Percentiles rank a stretch among this genome's conserved stretches.
phyloP scores from a whole-genome alignment of 192 early-diverging fungal genomes.

The Coemansia sp. region DNA sequence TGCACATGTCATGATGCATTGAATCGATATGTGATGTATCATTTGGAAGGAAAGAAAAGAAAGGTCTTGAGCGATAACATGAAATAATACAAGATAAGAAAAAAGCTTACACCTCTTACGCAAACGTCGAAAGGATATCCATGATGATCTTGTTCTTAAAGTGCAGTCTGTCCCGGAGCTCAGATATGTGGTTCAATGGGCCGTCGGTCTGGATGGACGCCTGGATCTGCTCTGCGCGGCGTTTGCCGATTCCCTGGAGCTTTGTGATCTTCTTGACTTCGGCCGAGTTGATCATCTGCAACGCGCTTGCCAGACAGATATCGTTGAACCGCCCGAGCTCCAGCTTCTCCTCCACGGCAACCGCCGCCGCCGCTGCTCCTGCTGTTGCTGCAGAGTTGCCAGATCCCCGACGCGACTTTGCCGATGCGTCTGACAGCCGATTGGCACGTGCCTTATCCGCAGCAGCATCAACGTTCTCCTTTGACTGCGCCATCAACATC shows the following conservation, averaged over 20 bases:
- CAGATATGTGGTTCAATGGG: conserved; percentile 37
- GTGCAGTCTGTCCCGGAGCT: conserved; percentile 38
- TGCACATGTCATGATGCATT: no score
- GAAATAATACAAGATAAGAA: conserved; percentile 5
- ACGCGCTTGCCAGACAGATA: conserved; percentile 46
- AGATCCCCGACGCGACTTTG: not conserved
- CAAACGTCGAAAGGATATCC: conserved; percentile 51
- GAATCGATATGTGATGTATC: no score
- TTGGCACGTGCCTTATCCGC: not conserved
- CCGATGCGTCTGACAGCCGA: not conserved
- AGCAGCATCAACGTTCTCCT: not conserved
- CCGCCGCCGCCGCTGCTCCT: not conserved
- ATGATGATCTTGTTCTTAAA: conserved; percentile 53
- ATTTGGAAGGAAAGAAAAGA: not conserved
- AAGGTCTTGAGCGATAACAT: not conserved
- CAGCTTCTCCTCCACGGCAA: conserved; percentile 18
- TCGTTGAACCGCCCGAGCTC: conserved; percentile 37
- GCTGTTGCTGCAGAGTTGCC: not conserved
- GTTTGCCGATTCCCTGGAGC: conserved; percentile 61
- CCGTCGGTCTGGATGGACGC: conserved; percentile 45
- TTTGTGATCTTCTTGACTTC: conserved; percentile 57
- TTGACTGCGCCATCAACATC: conserved; percentile 8
- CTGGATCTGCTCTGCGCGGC: conserved; percentile 60
- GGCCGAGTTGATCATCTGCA: conserved; percentile 60
- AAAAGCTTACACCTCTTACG: conserved; percentile 1